Percentiles rank a stretch among this genome's conserved stretches.
phyloP scores from a whole-genome alignment of 2,329 filamentous ascomycete genomes.

The Alternaria panax region DNA sequence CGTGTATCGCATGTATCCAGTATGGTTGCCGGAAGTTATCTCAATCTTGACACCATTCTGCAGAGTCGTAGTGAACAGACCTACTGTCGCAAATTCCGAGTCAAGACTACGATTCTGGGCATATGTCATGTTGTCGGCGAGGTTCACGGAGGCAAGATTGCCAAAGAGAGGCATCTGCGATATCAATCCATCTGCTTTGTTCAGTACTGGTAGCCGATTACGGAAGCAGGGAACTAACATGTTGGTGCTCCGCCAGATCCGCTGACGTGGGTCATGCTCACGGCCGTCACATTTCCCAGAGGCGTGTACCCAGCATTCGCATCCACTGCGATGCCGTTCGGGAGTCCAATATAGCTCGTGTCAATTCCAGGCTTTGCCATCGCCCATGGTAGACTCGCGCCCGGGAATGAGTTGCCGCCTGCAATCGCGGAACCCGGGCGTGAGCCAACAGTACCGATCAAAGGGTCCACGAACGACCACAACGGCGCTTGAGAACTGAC shows the following conservation, averaged over 20 bases:
- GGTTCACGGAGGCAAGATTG: slow-evolving; percentile 45
- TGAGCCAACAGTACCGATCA: slow-evolving; percentile 53
- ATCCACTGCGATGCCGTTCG: slow-evolving; percentile 17
- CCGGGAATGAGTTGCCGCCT: slow-evolving; percentile 38
- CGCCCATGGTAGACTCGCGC: slow-evolving; percentile 34
- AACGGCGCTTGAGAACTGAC: background rate
- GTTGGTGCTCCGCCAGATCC: slow-evolving; percentile 28
- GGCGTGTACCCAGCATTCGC: slow-evolving; percentile 43
- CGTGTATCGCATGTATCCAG: slow-evolving; percentile 34
- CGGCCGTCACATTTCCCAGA: slow-evolving; percentile 37
- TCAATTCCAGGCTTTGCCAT: slow-evolving; percentile 43
- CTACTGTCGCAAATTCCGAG: slow-evolving; percentile 31
- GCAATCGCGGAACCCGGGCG: slow-evolving; percentile 36
- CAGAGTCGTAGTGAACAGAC: slow-evolving; percentile 34
- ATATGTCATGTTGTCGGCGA: slow-evolving; percentile 44
- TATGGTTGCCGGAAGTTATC: slow-evolving; percentile 27
- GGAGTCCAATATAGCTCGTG: slow-evolving; percentile 24
- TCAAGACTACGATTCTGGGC: slow-evolving; percentile 30
- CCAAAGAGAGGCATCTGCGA: slow-evolving; percentile 43
- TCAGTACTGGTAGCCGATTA: background rate
- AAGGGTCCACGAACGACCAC: slow-evolving; percentile 41
- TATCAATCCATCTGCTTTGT: slow-evolving; percentile 31
- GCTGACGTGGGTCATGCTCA: slow-evolving; percentile 36
- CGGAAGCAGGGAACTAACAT: slow-evolving; percentile 16
- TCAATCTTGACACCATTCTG: slow-evolving; percentile 36